These are phyloP conservation scores for Miamiensis avidus DNA, from an alignment of 169 alveolate genomes.

Conservation along the genomic window DNA sequence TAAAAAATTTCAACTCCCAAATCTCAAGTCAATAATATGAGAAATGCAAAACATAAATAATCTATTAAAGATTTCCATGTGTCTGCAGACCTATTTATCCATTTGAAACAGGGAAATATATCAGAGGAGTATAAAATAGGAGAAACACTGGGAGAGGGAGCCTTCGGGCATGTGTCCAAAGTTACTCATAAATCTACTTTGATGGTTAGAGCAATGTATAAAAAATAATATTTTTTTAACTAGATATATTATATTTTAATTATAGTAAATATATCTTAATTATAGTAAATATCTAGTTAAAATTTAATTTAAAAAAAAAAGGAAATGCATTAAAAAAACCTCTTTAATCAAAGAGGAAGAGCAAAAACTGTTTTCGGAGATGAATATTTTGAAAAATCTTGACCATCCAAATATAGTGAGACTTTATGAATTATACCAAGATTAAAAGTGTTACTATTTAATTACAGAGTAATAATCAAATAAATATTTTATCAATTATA, in stretches of 20 bases:
- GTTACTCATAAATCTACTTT: constrained; percentile 53
- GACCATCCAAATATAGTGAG: constrained; percentile 64
- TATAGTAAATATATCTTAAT: no score
- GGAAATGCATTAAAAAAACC: constrained; percentile 24
- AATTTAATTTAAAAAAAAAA: no score
- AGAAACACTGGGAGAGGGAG: constrained; percentile 21
- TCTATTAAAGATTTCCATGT: not conserved
- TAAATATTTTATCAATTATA: no score
- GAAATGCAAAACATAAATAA: not conserved
- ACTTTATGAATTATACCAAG: constrained; percentile 54
- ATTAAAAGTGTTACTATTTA: constrained; percentile 51
- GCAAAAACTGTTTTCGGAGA: constrained; percentile 45
- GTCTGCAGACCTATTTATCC: not conserved
- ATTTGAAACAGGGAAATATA: not conserved
- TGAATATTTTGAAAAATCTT: constrained; percentile 44
- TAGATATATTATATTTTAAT: no score
- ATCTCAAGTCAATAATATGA: not conserved
- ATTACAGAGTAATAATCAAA: constrained; percentile 50
- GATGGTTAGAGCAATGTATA: constrained; percentile 49
- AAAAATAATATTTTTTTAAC: constrained; percentile 30
- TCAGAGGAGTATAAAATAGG: not conserved
- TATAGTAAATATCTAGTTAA: no score
- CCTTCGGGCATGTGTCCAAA: constrained; percentile 46
- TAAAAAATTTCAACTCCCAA: not conserved
- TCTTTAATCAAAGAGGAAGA: constrained; percentile 41